Base-by-base conservation (phyloP, 768 basidiomycete genomes). In the Dendrothele bispora region DNA sequence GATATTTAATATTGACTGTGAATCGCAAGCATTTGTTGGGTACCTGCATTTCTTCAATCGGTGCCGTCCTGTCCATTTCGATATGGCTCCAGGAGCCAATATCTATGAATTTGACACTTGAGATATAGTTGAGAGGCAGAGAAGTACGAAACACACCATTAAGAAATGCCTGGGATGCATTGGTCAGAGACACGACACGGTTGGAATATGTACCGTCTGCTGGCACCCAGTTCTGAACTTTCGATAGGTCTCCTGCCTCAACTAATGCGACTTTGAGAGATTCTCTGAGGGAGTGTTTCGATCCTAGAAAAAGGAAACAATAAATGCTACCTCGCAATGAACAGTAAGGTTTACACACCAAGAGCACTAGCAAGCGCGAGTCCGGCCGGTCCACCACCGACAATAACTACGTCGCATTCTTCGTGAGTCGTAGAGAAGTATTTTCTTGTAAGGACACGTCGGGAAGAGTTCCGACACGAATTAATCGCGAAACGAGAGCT, bases 301-400 rank as follows among this genome's bases (percentile, higher is more conserved):
- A 78, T 7, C 78, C 91, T 89, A 10, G 37, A 24, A 45, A 12
- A 37, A 22, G 44, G 28, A 27, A 32, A 26, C 28, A 7, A 8
- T 25, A n/a, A 21, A 41, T 26, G 22, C 26, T 29, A 30, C 34
- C n/a, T 21, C 50, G 43, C 39, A 21, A 44, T 15, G 8, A n/a
- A 11, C 36, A n/a, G n/a, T 6, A 12, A 28, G 15, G 32, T 14
- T 14, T 10, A 45, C 8, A 22, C 6, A 95, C 95, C 79, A 6
- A 99, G 74, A 27, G 92, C 91, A 60, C 82, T 83, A 3, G 93
- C 94, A 28, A 99, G 70, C 11, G 94, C 88, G 32, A 99, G 76
- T 3, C 97, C 97, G 4, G 82, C 91, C 21, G 92, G 94, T 2
- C 95, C 95, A 22, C 91, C 97, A 15, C 97, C 95, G 21, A 98